Evolutionary conservation across 352 stramenopile species (phyloP).

Genomic region (Phytophthora sansomeana): DNA sequence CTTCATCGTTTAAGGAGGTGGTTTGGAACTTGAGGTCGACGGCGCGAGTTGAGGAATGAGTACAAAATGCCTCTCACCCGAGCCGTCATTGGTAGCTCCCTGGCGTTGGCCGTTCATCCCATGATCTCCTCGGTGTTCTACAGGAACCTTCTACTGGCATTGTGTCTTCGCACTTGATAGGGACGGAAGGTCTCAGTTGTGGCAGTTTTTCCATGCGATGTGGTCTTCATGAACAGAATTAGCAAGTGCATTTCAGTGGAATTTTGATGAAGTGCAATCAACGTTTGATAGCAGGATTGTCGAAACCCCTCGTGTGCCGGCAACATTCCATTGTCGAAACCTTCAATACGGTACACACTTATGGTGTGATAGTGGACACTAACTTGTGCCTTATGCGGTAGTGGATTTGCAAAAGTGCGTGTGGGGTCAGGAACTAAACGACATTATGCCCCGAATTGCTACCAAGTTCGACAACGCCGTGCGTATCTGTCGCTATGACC

Average conservation of each 20-base stretch:
- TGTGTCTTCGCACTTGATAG: conserved; percentile 21
- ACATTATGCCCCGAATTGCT: conserved; percentile 9
- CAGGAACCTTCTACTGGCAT: conserved; percentile 22
- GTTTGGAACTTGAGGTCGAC: conserved; percentile 9
- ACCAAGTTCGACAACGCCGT: conserved; percentile 64
- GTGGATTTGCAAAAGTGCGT: not conserved
- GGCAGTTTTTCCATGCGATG: conserved; percentile 23
- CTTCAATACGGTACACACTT: not conserved
- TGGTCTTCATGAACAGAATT: conserved; percentile 1
- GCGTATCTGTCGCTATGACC: not conserved
- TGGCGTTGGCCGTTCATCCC: conserved; percentile 6
- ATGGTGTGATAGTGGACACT: too few relatives aligned
- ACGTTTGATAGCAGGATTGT: not conserved
- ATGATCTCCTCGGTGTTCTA: conserved; percentile 26
- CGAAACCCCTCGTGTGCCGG: conserved; percentile 13
- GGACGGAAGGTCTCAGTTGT: conserved; percentile 16
- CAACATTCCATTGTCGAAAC: conserved; percentile 12
- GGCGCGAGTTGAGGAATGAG: conserved; percentile 29
- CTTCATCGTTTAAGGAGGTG: conserved; percentile 25
- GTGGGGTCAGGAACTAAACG: not conserved
- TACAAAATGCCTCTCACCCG: not conserved
- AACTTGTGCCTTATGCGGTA: not conserved
- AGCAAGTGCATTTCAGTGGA: conserved; percentile 7
- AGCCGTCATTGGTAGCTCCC: not conserved
- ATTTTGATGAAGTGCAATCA: conserved; percentile 4